phyloP scores from a whole-genome alignment of 2,329 filamentous ascomycete genomes.

The Colletotrichum musae region DNA sequence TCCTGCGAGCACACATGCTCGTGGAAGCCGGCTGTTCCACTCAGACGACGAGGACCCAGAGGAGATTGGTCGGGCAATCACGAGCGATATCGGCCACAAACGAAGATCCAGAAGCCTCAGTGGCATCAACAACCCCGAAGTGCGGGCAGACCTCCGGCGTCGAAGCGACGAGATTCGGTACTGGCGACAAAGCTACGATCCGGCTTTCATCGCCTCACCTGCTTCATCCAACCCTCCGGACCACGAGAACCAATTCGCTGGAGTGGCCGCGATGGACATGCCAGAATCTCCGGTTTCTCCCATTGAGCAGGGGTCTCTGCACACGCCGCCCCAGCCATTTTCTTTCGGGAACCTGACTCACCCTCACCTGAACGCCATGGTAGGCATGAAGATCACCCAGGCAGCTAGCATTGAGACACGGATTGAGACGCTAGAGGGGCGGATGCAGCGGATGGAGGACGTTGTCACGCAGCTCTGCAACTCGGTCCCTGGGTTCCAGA shows the following conservation, averaged over 20 bases:
- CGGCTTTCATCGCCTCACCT: slow-evolving; percentile 63
- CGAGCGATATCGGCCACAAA: slow-evolving; percentile 66
- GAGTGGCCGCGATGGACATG: slow-evolving; percentile 48
- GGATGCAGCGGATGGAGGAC: slow-evolving; percentile 67
- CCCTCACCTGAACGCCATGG: slow-evolving; percentile 57
- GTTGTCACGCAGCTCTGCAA: slow-evolving; percentile 66
- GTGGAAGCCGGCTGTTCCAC: slow-evolving; percentile 56
- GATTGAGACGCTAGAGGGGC: slow-evolving; percentile 65
- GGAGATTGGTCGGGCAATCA: slow-evolving; percentile 75
- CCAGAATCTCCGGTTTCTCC: slow-evolving; percentile 47
- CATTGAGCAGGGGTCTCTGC: slow-evolving; percentile 50
- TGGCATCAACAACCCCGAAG: slow-evolving; percentile 24
- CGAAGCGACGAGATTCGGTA: slow-evolving; percentile 76
- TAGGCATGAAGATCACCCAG: slow-evolving; percentile 71
- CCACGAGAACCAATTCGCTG: slow-evolving; percentile 50
- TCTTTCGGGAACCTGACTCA: slow-evolving; percentile 65
- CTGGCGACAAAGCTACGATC: slow-evolving; percentile 74
- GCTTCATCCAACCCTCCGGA: slow-evolving; percentile 63
- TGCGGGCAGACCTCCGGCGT: slow-evolving; percentile 54
- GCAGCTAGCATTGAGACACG: slow-evolving; percentile 68
- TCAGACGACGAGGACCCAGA: slow-evolving; percentile 59
- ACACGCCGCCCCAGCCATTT: slow-evolving; percentile 65
- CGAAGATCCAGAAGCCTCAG: slow-evolving; percentile 74
- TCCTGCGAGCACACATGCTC: slow-evolving; percentile 72
- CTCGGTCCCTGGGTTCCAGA: slow-evolving; percentile 57